These are phyloP conservation scores for Suillus subaureus DNA, from an alignment of 768 basidiomycete species.

Conservation along the genomic window DNA sequence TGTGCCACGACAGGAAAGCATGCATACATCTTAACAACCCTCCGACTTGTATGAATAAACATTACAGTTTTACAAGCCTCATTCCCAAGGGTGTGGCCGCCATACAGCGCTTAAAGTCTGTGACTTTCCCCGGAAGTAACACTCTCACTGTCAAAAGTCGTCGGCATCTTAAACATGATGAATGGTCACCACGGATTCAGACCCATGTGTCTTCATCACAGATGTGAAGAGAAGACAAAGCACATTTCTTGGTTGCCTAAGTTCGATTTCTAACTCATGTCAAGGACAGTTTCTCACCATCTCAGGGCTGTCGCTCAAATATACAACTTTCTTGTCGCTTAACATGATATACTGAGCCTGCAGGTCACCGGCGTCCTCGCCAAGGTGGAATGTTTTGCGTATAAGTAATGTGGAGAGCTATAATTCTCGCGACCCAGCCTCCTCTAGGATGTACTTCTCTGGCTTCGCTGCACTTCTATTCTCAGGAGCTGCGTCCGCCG, in stretches of 20 bases:
- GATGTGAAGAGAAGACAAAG: background rate
- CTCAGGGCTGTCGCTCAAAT: background rate
- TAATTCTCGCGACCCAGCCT: slow-evolving; percentile 10
- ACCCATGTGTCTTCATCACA: background rate
- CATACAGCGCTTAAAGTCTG: background rate
- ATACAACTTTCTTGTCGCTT: background rate
- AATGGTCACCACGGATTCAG: background rate
- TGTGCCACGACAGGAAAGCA: too few relatives aligned
- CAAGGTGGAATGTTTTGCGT: background rate
- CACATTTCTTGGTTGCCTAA: background rate
- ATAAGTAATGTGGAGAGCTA: background rate
- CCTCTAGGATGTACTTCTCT: slow-evolving; percentile 14
- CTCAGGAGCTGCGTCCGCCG: slow-evolving; percentile 9
- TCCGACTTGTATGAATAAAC: background rate
- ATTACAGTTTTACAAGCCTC: background rate
- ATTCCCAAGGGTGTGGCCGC: background rate
- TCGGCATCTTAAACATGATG: background rate
- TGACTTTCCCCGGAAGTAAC: background rate
- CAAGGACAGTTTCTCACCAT: slow-evolving; percentile 10
- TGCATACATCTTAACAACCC: background rate
- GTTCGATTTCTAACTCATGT: background rate
- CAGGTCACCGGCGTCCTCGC: background rate
- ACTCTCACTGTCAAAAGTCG: background rate
- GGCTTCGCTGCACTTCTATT: slow-evolving; percentile 10
- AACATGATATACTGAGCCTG: too few relatives aligned